phyloP scores from a whole-genome alignment of 2,329 filamentous ascomycete species.

The Aspergillus unguis region DNA sequence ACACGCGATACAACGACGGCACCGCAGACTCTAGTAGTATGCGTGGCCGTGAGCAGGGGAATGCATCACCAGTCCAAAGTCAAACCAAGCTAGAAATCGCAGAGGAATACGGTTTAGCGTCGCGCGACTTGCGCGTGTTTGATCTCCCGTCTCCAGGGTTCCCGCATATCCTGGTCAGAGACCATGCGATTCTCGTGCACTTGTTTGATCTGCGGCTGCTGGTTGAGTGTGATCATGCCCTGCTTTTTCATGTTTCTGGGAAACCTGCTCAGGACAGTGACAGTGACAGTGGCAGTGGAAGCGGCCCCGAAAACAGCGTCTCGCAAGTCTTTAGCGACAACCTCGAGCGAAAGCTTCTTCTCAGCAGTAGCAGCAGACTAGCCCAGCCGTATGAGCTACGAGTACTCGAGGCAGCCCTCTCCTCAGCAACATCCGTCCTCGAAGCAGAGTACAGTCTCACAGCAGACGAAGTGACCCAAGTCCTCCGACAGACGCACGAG shows the following conservation, averaged over 20 bases:
- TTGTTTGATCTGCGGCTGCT: constrained; percentile 37
- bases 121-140: constrained; percentile 33
- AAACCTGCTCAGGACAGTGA: neutral
- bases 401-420: constrained; percentile 34
- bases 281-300: neutral
- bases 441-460: constrained; percentile 32
- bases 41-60: neutral
- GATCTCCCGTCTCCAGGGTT: constrained; percentile 34
- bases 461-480: constrained; percentile 13
- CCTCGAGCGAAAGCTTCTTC: neutral
- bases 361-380: neutral
- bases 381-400: constrained; percentile 33
- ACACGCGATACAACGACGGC: neutral
- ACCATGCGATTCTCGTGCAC: constrained; percentile 32
- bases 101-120: constrained; percentile 20
- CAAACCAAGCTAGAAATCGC: constrained; percentile 20
- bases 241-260: constrained; percentile 26
- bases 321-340: neutral
- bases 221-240: constrained; percentile 29
- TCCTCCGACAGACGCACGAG: constrained; percentile 11
- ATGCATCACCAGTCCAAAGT: neutral
- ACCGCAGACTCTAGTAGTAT: neutral
- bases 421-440: constrained; percentile 32
- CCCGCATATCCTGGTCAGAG: constrained; percentile 34
- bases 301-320: neutral